Evolutionary conservation across 1,139 yeast genomes (phyloP), one percentile per base, ranked within the genome.

Genomic region (Scheffersomyces stambukii): DNA sequence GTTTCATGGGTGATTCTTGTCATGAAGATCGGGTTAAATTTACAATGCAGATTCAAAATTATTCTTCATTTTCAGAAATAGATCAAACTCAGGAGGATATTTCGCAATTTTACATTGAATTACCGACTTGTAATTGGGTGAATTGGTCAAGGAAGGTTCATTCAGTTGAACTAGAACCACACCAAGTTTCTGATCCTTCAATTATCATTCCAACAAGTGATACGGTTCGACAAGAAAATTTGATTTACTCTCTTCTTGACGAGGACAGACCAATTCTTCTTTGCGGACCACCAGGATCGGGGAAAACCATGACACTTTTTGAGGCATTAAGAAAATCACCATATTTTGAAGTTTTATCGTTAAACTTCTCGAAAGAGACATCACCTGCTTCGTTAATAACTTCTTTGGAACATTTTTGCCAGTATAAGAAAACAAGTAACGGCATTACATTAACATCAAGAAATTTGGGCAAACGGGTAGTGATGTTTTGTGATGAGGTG

Each of bases 211-310:
- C 95, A 0, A 91, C 97, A 0, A 48, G 74, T 2, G 97, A 88
- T 41, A 89, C 96, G 0, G 51, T 70, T 2, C 65, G 79, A 32
- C 85, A 84, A 37, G 93, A 84, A 37, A 50, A 61, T 1, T 46
- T 84, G 13, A 65, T 89, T 1, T 72, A 69, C 38, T 63, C 78
- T 0, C 54, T 84, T 5, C 48, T 89, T 22, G 63, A 65, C 21
- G 75, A 76, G 25, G 81, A 74, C 34, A 60, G 61, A 27, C 76
- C 94, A 0, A 53, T 86, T 14, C 62, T 91, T 18, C 63, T 91
- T 19, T 88, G 96, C 57, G 98, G 98, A 4, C 97, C 97, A 0
- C 97, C 98, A 0, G 98, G 98, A 3, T 82, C 96, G 0, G 98
- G 98, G 38, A 91, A 91, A 50, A 89, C 97, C 0, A 89, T 89